Evolutionary conservation across 163 green algal genomes (phyloP).

Genomic region (Volvox carteri): DNA sequence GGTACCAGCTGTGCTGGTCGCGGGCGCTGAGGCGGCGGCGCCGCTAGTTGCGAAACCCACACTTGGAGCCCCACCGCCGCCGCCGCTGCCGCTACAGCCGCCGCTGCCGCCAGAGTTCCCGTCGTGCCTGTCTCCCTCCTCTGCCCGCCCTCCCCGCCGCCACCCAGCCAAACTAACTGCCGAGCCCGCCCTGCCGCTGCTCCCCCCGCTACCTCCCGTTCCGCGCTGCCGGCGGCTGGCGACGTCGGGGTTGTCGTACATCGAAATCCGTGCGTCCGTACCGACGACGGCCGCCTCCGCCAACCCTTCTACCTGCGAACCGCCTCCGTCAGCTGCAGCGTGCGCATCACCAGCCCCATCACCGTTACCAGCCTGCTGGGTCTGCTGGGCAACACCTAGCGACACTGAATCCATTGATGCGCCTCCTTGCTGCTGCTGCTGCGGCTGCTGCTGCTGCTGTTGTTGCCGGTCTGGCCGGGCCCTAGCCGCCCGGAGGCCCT

Average conservation of each 20-base stretch:
- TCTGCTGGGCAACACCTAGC: background rate
- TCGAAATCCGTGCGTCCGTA: background rate
- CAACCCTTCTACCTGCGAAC: background rate
- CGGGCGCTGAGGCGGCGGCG: no score
- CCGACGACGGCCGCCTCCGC: no score
- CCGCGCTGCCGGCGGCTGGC: background rate
- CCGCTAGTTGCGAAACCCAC: background rate
- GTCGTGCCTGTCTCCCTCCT: background rate
- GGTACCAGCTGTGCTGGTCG: no score
- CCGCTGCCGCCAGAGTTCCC: no score
- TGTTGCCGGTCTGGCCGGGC: no score
- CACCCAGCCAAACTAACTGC: conserved; percentile 18
- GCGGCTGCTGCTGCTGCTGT: no score
- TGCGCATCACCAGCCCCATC: no score
- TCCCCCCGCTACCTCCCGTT: background rate
- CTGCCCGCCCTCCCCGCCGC: background rate
- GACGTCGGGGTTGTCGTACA: background rate
- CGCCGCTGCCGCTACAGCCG: background rate
- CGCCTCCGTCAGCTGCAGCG: background rate
- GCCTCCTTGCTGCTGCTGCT: background rate
- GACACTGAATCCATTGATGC: background rate
- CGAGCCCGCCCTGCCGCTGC: background rate
- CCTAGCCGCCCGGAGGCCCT: background rate
- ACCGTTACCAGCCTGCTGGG: background rate
- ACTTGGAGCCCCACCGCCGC: background rate